Conservation (phyloP, 805 yeast genomes). For the Nakazawaea laoshanensis region DNA sequence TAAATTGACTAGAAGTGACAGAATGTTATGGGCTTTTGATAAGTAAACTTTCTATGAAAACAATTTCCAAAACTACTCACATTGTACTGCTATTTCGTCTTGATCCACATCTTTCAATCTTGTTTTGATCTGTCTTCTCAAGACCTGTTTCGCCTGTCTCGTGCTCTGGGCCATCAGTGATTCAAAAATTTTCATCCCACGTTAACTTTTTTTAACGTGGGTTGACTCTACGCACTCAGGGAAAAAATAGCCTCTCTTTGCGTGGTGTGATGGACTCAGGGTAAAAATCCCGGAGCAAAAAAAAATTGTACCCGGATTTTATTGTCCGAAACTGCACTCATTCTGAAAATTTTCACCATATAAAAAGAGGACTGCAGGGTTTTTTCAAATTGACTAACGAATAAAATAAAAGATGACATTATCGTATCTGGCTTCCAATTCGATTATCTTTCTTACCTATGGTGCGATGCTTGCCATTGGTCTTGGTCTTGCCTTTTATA, state of each 20-base stretch:
- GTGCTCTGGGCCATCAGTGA: neutral
- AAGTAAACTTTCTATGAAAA: too few species aligned
- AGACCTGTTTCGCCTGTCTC: constrained; percentile 7
- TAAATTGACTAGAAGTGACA: neutral
- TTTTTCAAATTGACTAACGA: too few species aligned
- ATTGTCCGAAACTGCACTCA: too few species aligned
- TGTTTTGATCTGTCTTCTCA: constrained; percentile 7
- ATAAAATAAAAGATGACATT: constrained; percentile 5
- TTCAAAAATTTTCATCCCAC: neutral
- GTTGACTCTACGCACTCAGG: too few species aligned
- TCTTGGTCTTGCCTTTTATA: constrained; percentile 49
- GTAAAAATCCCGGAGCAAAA: too few species aligned
- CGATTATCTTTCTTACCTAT: constrained; percentile 55
- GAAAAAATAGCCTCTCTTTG: too few species aligned
- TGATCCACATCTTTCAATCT: constrained; percentile 1
- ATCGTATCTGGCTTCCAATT: constrained; percentile 35
- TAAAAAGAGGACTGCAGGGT: too few species aligned
- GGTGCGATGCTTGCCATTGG: constrained; percentile 48
- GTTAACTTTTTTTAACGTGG: too few species aligned
- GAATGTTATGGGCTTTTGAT: too few species aligned
- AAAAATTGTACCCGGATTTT: too few species aligned
- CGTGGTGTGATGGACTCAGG: too few species aligned
- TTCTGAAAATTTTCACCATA: too few species aligned
- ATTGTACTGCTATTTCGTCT: constrained; percentile 8
- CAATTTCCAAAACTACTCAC: constrained; percentile 3